These are phyloP conservation scores for Fraxinus angustifolia DNA, from an alignment of 305 asterid species.

Conservation along the genomic window DNA sequence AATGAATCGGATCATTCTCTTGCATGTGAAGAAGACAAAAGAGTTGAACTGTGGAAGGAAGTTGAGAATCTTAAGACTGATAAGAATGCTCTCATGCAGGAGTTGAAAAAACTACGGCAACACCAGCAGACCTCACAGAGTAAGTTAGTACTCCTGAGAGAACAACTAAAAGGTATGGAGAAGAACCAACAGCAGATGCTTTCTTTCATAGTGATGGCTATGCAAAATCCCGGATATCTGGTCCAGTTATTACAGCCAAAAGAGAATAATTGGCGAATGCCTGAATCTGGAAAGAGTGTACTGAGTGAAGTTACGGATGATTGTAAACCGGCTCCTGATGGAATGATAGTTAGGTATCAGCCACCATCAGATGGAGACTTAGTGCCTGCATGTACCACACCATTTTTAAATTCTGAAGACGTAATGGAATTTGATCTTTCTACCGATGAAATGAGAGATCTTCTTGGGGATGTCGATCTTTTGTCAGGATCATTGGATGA, in stretches of 20 bases:
- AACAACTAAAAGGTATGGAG: conserved; percentile 80
- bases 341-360: conserved; percentile 62
- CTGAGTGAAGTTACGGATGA: conserved; percentile 58
- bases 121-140: conserved; percentile 70
- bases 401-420: conserved; percentile 37
- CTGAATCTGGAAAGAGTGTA: conserved; percentile 45
- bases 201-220: conserved; percentile 89
- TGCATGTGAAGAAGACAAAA: conserved; percentile 50
- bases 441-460: conserved; percentile 59
- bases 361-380: conserved; percentile 41
- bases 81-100: conserved; percentile 56
- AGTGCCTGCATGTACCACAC: conserved; percentile 21
- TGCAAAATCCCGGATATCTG: conserved; percentile 81
- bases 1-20: conserved; percentile 28
- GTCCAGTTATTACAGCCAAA: conserved; percentile 74
- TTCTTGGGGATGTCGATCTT: conserved; percentile 57
- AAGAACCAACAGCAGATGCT: conserved; percentile 93
- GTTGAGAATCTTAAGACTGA: conserved; percentile 70
- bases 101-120: conserved; percentile 59
- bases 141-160: conserved; percentile 53
- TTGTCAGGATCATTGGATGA: conserved; percentile 48
- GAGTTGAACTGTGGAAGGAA: conserved; percentile 57
- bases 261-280: conserved; percentile 55
- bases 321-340: conserved; percentile 43
- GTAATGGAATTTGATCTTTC: conserved; percentile 61